Percentiles rank a stretch among this genome's conserved stretches.
These are phyloP conservation scores for Arctium minus DNA, from an alignment of 129 eudicot species.

Conservation along the genomic window DNA sequence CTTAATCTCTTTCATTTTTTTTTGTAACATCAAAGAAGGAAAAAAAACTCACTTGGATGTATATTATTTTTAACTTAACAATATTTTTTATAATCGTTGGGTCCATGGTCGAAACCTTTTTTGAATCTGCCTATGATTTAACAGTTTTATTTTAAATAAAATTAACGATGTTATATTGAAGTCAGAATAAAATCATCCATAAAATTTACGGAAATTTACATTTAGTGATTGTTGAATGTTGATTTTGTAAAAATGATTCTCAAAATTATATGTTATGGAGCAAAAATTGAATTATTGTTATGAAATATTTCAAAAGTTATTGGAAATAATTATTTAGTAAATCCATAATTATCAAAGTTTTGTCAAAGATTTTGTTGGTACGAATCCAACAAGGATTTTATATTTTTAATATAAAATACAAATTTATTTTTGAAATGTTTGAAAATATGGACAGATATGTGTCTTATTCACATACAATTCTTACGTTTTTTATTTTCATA, in stretches of 20 bases:
- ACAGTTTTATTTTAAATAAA: no score
- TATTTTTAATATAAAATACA: conserved; percentile 1
- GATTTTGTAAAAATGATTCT: background rate
- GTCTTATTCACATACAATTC: conserved; percentile 21
- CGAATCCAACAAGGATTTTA: conserved; percentile 27
- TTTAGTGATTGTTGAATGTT: background rate
- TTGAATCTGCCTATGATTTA: no score
- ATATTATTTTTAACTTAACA: no score
- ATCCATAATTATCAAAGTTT: background rate
- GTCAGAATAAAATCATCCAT: no score
- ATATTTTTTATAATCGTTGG: no score
- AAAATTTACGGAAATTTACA: no score
- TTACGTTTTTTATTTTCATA: background rate
- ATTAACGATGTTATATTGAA: no score
- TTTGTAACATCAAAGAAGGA: no score
- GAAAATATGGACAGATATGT: conserved; percentile 14
- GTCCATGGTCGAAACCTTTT: no score
- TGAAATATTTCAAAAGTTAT: background rate
- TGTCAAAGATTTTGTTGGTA: conserved; percentile 21
- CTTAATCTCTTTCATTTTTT: no score
- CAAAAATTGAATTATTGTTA: background rate
- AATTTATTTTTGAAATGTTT: background rate
- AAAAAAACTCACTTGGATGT: no score
- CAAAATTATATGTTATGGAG: background rate
- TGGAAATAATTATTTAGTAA: background rate